Conservation (phyloP, 306 rosid genomes). For the Vachellia collinsii region DNA sequence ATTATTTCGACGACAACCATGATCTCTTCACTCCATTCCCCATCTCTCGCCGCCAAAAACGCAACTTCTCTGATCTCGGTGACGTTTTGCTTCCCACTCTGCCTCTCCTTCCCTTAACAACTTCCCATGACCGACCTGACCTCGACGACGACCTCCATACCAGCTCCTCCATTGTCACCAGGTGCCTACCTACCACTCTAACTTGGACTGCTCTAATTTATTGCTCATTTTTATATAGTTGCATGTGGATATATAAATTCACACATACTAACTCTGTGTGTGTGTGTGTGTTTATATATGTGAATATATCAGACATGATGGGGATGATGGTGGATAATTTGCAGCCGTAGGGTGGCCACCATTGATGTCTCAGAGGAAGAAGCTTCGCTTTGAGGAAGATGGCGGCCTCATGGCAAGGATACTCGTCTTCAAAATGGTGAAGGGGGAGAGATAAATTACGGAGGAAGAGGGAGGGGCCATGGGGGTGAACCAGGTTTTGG, state of each 20-base stretch:
- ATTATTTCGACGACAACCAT: neutral
- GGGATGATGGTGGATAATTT: slow-evolving; percentile 19
- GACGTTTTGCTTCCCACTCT: slow-evolving; percentile 48
- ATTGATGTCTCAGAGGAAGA: slow-evolving; percentile 59
- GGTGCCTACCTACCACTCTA: slow-evolving; percentile 28
- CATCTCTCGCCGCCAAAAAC: slow-evolving; percentile 40
- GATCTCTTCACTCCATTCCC: neutral
- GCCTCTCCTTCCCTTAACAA: slow-evolving; percentile 62
- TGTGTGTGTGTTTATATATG: too few relatives aligned
- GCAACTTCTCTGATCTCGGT: slow-evolving; percentile 37
- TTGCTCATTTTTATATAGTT: too few relatives aligned
- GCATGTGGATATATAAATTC: too few relatives aligned
- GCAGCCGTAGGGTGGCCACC: slow-evolving; percentile 84
- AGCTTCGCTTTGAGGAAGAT: slow-evolving; percentile 32
- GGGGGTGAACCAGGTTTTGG: too few relatives aligned
- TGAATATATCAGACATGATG: slow-evolving; percentile 36
- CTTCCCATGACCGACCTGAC: slow-evolving; percentile 47
- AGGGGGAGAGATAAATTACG: slow-evolving; percentile 71
- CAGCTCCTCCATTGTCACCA: slow-evolving; percentile 14
- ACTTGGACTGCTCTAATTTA: too few relatives aligned
- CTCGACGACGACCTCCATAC: slow-evolving; percentile 27
- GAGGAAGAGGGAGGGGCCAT: too few relatives aligned
- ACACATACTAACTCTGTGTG: too few relatives aligned
- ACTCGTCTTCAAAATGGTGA: slow-evolving; percentile 60
- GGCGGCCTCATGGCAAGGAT: neutral